Evolutionary conservation across 2,329 filamentous ascomycete species (phyloP), one percentile per base, ranked within the genome.

Genomic region (Hymenoscyphus fructigenus): DNA sequence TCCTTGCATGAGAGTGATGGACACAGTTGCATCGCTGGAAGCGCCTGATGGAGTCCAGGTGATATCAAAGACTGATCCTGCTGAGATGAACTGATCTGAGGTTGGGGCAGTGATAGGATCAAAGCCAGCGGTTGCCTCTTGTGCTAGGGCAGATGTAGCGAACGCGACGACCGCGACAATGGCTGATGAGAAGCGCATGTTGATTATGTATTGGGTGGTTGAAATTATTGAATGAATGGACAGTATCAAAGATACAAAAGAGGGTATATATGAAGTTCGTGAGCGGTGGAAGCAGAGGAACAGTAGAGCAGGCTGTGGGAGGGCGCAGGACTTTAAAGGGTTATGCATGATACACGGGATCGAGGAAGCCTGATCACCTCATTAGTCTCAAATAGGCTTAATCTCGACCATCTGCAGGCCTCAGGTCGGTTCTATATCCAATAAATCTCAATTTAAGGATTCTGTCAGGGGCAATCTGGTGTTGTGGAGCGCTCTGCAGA

Each of bases 1-100:
- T 70, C 86, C 87, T 65, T 84, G 83, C 63, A 88, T 78, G 66
- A 89, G 81, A 71, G 76, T 73, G 75, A 89, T 83, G 68, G 78
- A 79, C 72, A 87, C 77, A 65, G 78, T 79, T 76, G 80, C 81
- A 66, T 76, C 71, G 61, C 76, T 63, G 63, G 78, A 76, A 70
- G 78, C 68, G 70, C 85, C 86, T 53, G 84, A 82, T 38, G 75
- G 62, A 68, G 17, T 57, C 86, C 86, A 89, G 69, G 76, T 75
- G 74, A 89, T 80, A 67, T 76, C 76, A 74, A 81, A 83, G 61
- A 78, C 76, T 70, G 78, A 69, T 70, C 85, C 86, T 47, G 84
- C 82, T 36, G 75, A 62, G 68, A 88, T 68, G 57, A 75, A 66
- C 75, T 83, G 76, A 71, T 77, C 77, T 60, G 78, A 50, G 36